Evolutionary conservation across 2,329 filamentous ascomycete species (phyloP), one percentile per base, ranked within the genome.

Genomic region (Ceratocystis eucalypticola): DNA sequence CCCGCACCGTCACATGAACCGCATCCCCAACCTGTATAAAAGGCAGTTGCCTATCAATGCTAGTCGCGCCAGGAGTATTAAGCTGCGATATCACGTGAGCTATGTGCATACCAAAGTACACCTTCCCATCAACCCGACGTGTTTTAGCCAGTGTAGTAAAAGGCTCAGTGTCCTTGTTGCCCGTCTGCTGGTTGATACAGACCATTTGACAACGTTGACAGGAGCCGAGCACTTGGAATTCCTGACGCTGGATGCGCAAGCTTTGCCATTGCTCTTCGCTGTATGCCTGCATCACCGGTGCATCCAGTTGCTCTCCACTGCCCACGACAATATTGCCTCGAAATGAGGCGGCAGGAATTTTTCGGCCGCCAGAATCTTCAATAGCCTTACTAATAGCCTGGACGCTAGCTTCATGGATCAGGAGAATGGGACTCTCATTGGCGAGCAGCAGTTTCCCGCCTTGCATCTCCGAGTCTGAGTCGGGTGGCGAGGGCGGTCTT

Each of bases 151-250:
- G 77, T 0, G 91, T 96, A 2, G 88, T 83, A 72, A 94, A 96
- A 0, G 94, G 94, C 74, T 97, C 94, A 69, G 91, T 85, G 69
- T 86, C 84, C 74, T 85, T 88, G 69, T 85, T 80, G 0, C 86
- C 91, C 12, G 88, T 96, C 61, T 85, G 79, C 74, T 96, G 94
- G 72, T 99, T 87, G 59, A 97, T 84, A 73, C 93, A 96, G 8
- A 99, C 88, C 92, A 99, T 97, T 74, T 96, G 91, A 71, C 94
- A 99, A 68, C 94, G 80, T 68, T 91, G 84, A 72, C 94, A 99
- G 2, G 88, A 84, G 0, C 92, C 93, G 3, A 97, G 77, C 71
- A 95, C 84, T 69, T 88, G 80, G 71, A 90, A 88, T 8, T 76
- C 74, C 67, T 86, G 80, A 1, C 74, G 70, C 1, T 88, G 88